These are phyloP conservation scores for Saturnispora diversa DNA, from an alignment of 805 yeast species.

Conservation along the genomic window DNA sequence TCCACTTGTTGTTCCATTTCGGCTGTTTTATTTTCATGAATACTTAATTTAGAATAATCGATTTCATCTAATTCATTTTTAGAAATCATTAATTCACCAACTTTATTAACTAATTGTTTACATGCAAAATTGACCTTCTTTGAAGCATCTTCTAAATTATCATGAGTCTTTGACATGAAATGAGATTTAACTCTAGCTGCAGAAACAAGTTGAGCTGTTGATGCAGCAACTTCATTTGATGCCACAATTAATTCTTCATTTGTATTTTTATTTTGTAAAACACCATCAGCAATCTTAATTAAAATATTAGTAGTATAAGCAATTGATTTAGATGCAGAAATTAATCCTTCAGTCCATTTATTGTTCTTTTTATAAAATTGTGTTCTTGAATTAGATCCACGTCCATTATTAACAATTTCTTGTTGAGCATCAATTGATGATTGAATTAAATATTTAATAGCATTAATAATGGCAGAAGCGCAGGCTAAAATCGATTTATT, in stretches of 20 bases:
- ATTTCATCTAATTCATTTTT: slow-evolving; percentile 33
- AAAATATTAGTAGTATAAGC: slow-evolving; percentile 77
- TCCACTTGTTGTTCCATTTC: slow-evolving; percentile 94
- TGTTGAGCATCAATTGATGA: slow-evolving; percentile 76
- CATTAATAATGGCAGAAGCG: slow-evolving; percentile 72
- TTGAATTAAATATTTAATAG: slow-evolving; percentile 60
- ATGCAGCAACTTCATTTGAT: slow-evolving; percentile 84
- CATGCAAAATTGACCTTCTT: slow-evolving; percentile 70
- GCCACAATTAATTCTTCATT: slow-evolving; percentile 85
- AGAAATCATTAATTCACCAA: slow-evolving; percentile 25
- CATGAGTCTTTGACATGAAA: slow-evolving; percentile 69
- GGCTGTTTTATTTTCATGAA: slow-evolving; percentile 74
- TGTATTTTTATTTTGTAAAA: slow-evolving; percentile 47
- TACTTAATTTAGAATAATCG: slow-evolving; percentile 60
- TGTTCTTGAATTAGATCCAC: slow-evolving; percentile 56
- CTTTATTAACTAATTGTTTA: slow-evolving; percentile 59
- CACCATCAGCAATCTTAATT: slow-evolving; percentile 82
- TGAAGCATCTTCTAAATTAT: slow-evolving; percentile 59
- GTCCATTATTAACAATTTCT: slow-evolving; percentile 61
- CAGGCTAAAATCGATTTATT: slow-evolving; percentile 72
- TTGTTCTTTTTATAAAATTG: slow-evolving; percentile 81
- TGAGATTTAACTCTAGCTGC: slow-evolving; percentile 83
- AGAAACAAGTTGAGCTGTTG: slow-evolving; percentile 87
- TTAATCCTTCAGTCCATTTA: slow-evolving; percentile 89
- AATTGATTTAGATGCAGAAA: slow-evolving; percentile 82